Evolutionary conservation across 306 rosid species (phyloP).

Genomic region (Morella rubra): DNA sequence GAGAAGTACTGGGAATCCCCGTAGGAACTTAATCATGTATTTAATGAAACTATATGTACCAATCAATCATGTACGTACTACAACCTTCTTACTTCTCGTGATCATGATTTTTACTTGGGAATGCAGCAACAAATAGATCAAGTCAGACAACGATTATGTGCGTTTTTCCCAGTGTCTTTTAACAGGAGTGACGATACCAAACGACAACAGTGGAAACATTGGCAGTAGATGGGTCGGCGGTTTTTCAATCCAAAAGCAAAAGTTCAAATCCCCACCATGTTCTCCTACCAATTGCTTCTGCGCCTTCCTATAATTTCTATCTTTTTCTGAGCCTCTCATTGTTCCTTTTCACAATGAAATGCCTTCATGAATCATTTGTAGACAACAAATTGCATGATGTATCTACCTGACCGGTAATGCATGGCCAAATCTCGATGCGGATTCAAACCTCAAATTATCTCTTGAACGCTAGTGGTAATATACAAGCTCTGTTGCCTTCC

Average conservation of each 20-base stretch:
- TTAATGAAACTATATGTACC: no score
- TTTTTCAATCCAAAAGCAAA: neutral
- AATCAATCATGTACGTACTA: no score
- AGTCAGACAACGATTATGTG: neutral
- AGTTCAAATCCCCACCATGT: slow-evolving; percentile 7
- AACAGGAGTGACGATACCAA: neutral
- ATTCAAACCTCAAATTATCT: no score
- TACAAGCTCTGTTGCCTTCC: no score
- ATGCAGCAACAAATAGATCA: neutral
- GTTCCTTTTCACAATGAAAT: neutral
- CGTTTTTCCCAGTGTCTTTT: neutral
- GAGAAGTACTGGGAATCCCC: no score
- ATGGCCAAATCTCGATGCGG: neutral
- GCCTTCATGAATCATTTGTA: neutral
- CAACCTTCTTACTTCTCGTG: no score
- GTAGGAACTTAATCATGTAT: no score
- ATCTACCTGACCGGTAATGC: neutral
- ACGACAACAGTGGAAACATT: slow-evolving; percentile 7
- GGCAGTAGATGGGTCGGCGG: slow-evolving; percentile 10
- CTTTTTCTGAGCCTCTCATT: neutral
- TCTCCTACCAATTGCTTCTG: neutral
- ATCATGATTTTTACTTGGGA: neutral
- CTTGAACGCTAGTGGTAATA: no score
- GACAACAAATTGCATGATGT: neutral
- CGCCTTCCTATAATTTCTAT: neutral